Base-by-base conservation (phyloP, 805 yeast genomes). In the Henningerozyma blattae region DNA sequence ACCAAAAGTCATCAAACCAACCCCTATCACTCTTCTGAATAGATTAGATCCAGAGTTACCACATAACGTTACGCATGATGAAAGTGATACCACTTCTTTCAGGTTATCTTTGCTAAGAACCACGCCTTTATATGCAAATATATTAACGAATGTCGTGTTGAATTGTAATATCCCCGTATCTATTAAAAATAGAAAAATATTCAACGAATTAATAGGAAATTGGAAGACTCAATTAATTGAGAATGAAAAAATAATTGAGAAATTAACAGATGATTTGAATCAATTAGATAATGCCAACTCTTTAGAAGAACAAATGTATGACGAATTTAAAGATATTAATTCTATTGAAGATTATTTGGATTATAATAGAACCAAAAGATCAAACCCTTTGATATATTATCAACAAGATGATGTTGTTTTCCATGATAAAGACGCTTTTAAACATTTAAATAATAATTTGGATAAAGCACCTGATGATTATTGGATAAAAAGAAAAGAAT, bases 51-150 rank as follows among this genome's bases (percentile, higher is more conserved):
- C 60, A 3, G 56, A 52, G 22, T 46, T 46, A 18, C 39, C 50
- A 1, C 44, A 43, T 12, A 34, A 48, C 3, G 38, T 48, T 16
- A 43, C 48, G 2, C 59, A 55, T 32, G 60, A 55, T 39, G 56
- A 52, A 32, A 52, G 57, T 35, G 60, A 55, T 33, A 50, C 56
- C 3, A 43, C 52, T 5, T 54, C 60, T 6, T 55, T 45, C 32
- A 39, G 58, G 15, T 13, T 39, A 47, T 41, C 25, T 52, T 10
- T 28, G n/a, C n/a, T 24, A n/a, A 9, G n/a, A 10, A 12, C 27
- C 5, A 8, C n/a, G 5, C 7, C 7, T 10, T 8, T 8, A 5
- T 24, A 24, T 24, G n/a, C 47, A 30, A 48, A 44, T 30, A 13
- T 34, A 3, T 28, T 28, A 13, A 26, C 32, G 8, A 18, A 26